Conservation (phyloP, 2,329 filamentous ascomycete genomes). For the Penicillium crustosum region DNA sequence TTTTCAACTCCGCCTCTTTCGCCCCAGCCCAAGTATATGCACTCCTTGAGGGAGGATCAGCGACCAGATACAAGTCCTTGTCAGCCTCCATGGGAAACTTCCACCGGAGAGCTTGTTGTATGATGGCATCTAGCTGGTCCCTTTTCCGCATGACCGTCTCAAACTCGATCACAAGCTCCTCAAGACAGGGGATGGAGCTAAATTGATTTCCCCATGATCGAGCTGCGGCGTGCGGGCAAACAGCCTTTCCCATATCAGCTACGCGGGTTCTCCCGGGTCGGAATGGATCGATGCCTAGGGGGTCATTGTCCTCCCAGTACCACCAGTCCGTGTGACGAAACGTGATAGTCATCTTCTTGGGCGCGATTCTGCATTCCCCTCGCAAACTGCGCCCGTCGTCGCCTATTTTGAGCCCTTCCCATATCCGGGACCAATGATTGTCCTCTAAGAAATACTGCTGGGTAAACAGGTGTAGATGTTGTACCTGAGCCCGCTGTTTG, state of each 20-base stretch:
- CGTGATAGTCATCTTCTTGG: conserved; percentile 25
- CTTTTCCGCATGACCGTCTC: conserved; percentile 28
- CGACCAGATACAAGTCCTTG: background rate
- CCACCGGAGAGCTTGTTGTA: conserved; percentile 26
- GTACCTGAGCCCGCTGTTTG: conserved; percentile 22
- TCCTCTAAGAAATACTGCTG: conserved; percentile 28
- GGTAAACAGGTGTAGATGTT: conserved; percentile 27
- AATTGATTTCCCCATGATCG: conserved; percentile 8
- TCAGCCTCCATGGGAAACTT: conserved; percentile 8
- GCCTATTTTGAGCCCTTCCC: background rate
- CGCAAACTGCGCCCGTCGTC: background rate
- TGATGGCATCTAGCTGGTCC: conserved; percentile 25
- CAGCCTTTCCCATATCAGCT: background rate
- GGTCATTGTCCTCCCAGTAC: conserved; percentile 28
- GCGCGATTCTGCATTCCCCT: conserved; percentile 18
- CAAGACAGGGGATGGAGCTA: conserved; percentile 14
- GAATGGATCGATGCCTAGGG: conserved; percentile 30
- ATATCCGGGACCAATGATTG: background rate
- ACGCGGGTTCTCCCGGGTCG: conserved; percentile 10
- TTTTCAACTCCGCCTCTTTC: background rate
- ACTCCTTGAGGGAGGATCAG: background rate
- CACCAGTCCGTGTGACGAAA: conserved; percentile 34
- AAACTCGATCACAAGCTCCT: conserved; percentile 30
- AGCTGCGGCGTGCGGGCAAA: too few species aligned
- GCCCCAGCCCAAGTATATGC: conserved; percentile 2